Conservation (phyloP, 108 stramenopile genomes). For the Nitzschia palea region DNA sequence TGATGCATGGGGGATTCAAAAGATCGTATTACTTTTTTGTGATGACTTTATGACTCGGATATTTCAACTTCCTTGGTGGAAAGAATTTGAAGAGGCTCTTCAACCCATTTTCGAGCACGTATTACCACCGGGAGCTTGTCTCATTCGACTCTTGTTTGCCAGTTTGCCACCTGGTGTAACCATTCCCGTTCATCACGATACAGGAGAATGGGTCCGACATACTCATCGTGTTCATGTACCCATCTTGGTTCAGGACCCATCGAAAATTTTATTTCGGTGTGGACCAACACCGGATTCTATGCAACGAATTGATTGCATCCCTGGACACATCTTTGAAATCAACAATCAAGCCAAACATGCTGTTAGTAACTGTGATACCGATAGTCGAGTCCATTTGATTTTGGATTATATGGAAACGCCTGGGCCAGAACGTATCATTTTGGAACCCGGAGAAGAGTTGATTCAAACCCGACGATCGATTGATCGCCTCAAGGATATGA, state of each 20-base stretch:
- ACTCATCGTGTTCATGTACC: conserved; percentile 97
- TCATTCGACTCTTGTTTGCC: conserved; percentile 92
- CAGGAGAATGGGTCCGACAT: conserved; percentile 92
- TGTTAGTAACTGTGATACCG: conserved; percentile 79
- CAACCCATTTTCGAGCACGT: conserved; percentile 72
- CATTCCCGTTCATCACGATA: conserved; percentile 98
- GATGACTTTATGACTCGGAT: conserved; percentile 92
- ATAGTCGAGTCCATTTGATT: conserved; percentile 90
- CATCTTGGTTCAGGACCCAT: conserved; percentile 69
- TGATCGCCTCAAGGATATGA: conserved; percentile 60
- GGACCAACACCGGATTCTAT: conserved; percentile 69
- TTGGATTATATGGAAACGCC: conserved; percentile 86
- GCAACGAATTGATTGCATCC: conserved; percentile 77
- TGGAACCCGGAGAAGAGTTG: conserved; percentile 78
- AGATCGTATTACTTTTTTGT: conserved; percentile 93
- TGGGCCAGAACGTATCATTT: conserved; percentile 39
- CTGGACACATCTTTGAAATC: conserved; percentile 95
- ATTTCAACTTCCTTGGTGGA: conserved; percentile 91
- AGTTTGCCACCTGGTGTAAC: conserved; percentile 91
- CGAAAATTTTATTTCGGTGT: conserved; percentile 83
- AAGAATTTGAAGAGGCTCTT: conserved; percentile 61
- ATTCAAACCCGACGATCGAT: conserved; percentile 92
- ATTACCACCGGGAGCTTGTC: conserved; percentile 25
- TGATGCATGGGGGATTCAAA: conserved; percentile 96
- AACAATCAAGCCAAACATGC: conserved; percentile 97